Evolutionary conservation across 768 basidiomycete genomes (phyloP).

Genomic region (Russula griseocarnosa): DNA sequence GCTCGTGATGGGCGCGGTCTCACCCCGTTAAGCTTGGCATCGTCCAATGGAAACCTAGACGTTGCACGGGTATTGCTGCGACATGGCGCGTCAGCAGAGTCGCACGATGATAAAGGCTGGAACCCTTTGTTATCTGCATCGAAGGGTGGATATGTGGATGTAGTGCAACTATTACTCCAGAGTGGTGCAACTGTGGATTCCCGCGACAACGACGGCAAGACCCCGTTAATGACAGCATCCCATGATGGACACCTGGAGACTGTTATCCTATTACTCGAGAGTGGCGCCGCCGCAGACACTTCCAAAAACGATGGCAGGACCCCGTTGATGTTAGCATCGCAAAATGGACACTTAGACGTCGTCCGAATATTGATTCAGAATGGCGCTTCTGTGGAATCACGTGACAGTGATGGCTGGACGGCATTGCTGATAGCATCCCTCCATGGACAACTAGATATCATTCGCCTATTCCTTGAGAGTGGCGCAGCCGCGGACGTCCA

Average conservation of each 20-base stretch:
- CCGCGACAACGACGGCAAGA: background rate
- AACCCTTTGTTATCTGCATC: background rate
- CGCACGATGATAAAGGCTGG: background rate
- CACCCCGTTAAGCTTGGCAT: background rate
- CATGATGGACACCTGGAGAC: background rate
- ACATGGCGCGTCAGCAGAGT: background rate
- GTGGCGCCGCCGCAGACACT: background rate
- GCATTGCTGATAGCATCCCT: background rate
- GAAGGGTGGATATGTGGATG: background rate
- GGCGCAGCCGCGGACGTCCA: too few species aligned
- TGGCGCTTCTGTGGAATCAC: background rate
- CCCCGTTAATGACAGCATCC: background rate
- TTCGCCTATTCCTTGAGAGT: too few species aligned
- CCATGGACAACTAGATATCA: too few species aligned
- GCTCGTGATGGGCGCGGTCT: background rate
- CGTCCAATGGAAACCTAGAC: background rate
- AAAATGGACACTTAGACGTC: background rate
- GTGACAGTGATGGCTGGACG: background rate
- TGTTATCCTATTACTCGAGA: background rate
- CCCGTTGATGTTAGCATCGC: background rate
- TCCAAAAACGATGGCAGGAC: background rate
- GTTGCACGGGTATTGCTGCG: background rate
- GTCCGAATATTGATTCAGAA: background rate
- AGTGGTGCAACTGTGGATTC: background rate
- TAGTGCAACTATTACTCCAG: background rate